These are phyloP conservation scores for Microbotryum saponariae DNA, from an alignment of 1,284 basidiomycete species.

Conservation along the genomic window DNA sequence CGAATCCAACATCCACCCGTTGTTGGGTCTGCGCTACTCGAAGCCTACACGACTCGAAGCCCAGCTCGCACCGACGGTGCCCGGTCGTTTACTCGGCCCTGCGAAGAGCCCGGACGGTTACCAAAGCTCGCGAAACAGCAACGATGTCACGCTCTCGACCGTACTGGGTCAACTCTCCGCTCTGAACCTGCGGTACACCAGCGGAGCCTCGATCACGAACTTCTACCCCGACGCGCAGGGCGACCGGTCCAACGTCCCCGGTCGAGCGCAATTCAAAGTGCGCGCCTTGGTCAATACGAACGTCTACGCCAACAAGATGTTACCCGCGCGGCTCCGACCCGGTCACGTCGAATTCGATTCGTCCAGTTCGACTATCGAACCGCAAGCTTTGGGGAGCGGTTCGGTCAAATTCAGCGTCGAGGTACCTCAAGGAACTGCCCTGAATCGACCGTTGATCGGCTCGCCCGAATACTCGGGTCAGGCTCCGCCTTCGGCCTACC, in stretches of 20 bases:
- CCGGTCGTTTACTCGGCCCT: constrained; percentile 24
- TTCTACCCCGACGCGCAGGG: constrained; percentile 27
- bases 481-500: too few species aligned
- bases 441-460: too few species aligned
- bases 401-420: too few species aligned
- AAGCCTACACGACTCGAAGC: constrained; percentile 22
- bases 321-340: too few species aligned
- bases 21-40: constrained; percentile 26
- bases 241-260: constrained; percentile 23
- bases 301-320: too few species aligned
- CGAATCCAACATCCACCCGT: constrained; percentile 19
- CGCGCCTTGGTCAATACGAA: too few species aligned
- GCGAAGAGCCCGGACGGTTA: not conserved
- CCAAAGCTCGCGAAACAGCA: not conserved
- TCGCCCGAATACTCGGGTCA: too few species aligned
- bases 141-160: constrained; percentile 9
- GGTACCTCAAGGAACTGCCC: too few species aligned
- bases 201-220: constrained; percentile 8
- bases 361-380: too few species aligned
- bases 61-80: constrained; percentile 15
- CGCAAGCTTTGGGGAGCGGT: too few species aligned
- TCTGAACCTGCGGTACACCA: not conserved
- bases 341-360: too few species aligned
- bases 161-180: constrained; percentile 18
- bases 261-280: constrained; percentile 18